Percentiles rank a stretch among this genome's conserved stretches.
These are phyloP conservation scores for Nitzschia sp. DNA, from an alignment of 108 stramenopile genomes.

Conservation along the genomic window DNA sequence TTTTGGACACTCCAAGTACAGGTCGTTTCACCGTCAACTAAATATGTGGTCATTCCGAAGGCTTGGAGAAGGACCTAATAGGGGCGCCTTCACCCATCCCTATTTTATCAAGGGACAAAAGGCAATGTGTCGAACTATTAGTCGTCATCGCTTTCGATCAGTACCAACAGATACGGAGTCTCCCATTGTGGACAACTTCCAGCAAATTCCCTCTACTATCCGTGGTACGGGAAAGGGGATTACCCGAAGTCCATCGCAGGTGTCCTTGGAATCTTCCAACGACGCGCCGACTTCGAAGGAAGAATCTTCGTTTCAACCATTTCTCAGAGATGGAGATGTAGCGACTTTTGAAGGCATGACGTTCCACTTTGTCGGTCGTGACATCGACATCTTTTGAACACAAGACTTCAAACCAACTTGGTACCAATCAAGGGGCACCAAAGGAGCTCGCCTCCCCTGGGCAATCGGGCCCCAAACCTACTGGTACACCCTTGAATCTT, in stretches of 20 bases:
- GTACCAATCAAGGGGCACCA: no score
- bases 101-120: constrained; percentile 16
- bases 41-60: constrained; percentile 23
- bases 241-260: not conserved
- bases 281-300: not conserved
- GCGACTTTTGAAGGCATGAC: not conserved
- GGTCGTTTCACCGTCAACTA: constrained; percentile 55
- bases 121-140: constrained; percentile 2
- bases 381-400: not conserved
- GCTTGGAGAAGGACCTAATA: constrained; percentile 25
- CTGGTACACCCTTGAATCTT: not conserved
- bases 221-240: not conserved
- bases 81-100: constrained; percentile 30
- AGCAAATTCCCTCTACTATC: not conserved
- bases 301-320: not conserved
- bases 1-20: constrained; percentile 41
- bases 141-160: constrained; percentile 8
- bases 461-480: not conserved
- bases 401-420: no score
- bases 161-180: not conserved
- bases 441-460: not conserved
- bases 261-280: not conserved
- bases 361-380: not conserved
- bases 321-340: not conserved
- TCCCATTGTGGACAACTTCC: not conserved